Base-by-base conservation (phyloP, 2,329 filamentous ascomycete species). In the Ascomycota sp. region DNA sequence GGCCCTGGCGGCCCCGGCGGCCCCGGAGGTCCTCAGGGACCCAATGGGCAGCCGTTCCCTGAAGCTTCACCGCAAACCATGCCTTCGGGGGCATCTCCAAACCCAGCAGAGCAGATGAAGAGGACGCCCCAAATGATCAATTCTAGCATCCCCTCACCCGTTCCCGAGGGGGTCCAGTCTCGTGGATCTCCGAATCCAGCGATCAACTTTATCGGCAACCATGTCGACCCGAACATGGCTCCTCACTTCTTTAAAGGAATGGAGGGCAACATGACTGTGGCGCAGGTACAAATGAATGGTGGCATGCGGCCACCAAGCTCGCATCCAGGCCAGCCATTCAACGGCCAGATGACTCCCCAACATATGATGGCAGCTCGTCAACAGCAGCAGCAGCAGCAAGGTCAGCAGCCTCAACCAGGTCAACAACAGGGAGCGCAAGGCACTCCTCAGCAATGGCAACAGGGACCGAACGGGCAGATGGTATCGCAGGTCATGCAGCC, bases 101-200 rank as follows among this genome's bases (percentile, higher is more conserved):
- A 80, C 45, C 75, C 79, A 15, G 60, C 65, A 27, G 79, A 85
- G 36, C 75, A 78, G 52, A 81, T 82, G 64, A 81, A 80, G 60
- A 73, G 78, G 30, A 79, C 75, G 19, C 75, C 76, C 19, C 76
- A 80, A 50, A 72, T 82, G 63, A 68, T 67, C 42, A 68, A 68
- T 33, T 65, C 65, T 23, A 70, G 65, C 32, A 70, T 81, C 38
- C 74, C 75, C 17, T 82, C 74, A 17, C 77, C 72, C 7, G 61
- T 78, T 36, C 74, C 75, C 3, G 78, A 80, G 44, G 75, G 69
- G 20, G 60, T 57, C 10, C 72, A 65, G 57, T 78, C 68, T 34
- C 66, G 63, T 42, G 68, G 62, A 51, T 79, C 74, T 33, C 74
- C 74, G 29, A 71, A 62, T 52, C 56, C 63, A 11, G 59, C 56